Conservation (phyloP, 2,329 filamentous ascomycete species). For the Emergomyces pasteurianus region DNA sequence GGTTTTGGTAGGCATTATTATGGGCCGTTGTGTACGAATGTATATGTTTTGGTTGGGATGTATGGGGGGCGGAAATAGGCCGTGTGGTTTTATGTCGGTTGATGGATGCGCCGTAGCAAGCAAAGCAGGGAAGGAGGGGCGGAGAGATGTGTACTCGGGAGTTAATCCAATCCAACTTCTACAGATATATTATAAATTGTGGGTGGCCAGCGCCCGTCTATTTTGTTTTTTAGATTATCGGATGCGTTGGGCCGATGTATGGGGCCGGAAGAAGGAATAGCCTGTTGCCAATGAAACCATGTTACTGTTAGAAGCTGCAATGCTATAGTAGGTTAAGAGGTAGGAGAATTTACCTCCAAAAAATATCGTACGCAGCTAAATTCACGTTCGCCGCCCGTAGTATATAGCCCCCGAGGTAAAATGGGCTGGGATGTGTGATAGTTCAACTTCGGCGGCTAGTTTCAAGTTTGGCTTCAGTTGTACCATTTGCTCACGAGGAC, state of each 20-base stretch:
- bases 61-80: background rate
- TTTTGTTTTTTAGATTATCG: background rate
- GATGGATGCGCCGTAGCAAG: background rate
- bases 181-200: background rate
- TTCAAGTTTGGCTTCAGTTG: background rate
- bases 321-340: background rate
- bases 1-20: conserved; percentile 1
- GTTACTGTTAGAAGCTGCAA: background rate
- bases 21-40: background rate
- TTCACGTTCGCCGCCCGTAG: background rate
- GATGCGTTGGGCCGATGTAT: background rate
- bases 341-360: background rate
- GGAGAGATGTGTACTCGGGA: background rate
- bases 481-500: background rate
- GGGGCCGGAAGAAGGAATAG: background rate
- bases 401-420: background rate
- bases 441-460: background rate
- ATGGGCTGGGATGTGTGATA: background rate
- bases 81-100: background rate
- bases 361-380: background rate
- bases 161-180: background rate
- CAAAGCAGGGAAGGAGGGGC: background rate
- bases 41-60: background rate
- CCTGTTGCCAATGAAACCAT: background rate
- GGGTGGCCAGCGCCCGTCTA: background rate